A percentile compares a stretch with the other conserved stretches of the same genome.
These are phyloP conservation scores for Heritiera fomes DNA, from an alignment of 345 rosid species.

Conservation along the genomic window DNA sequence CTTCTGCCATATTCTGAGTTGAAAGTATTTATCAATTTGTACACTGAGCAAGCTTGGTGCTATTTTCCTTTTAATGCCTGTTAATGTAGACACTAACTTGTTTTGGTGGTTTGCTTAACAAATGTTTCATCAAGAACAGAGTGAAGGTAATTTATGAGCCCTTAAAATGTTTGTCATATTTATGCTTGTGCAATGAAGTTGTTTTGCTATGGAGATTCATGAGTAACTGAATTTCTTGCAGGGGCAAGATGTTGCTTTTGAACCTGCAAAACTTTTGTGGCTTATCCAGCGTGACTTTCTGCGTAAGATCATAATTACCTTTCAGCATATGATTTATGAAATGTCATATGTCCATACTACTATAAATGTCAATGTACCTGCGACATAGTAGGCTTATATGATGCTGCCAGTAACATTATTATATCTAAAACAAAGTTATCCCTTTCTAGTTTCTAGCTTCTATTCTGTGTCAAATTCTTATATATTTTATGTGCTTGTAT, in stretches of 20 bases:
- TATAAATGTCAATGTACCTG: conserved; percentile 4
- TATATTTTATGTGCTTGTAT: conserved; percentile 12
- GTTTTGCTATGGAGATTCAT: conserved; percentile 20
- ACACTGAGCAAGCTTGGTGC: conserved; percentile 3
- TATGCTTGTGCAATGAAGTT: conserved; percentile 20
- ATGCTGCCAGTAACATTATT: conserved; percentile 3
- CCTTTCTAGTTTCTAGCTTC: not conserved
- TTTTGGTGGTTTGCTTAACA: conserved; percentile 40
- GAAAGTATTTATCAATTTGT: conserved; percentile 19
- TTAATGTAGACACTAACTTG: conserved; percentile 42
- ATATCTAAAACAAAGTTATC: not conserved
- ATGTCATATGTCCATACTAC: conserved; percentile 10
- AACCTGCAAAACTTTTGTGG: conserved; percentile 96
- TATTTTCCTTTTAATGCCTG: conserved; percentile 4
- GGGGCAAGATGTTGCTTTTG: conserved; percentile 99
- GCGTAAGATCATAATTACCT: conserved; percentile 56
- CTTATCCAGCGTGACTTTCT: conserved; percentile 99
- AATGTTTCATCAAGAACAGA: conserved; percentile 48
- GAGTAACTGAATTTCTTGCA: conserved; percentile 38
- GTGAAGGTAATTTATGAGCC: conserved; percentile 74
- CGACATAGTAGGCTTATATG: conserved; percentile 4
- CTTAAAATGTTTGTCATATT: conserved; percentile 21
- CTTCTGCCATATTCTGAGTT: conserved; percentile 21
- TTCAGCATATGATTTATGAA: conserved; percentile 3
- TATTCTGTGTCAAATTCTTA: not conserved